Base-by-base conservation (phyloP, 257 asterid genomes). In the Perilla frutescens region DNA sequence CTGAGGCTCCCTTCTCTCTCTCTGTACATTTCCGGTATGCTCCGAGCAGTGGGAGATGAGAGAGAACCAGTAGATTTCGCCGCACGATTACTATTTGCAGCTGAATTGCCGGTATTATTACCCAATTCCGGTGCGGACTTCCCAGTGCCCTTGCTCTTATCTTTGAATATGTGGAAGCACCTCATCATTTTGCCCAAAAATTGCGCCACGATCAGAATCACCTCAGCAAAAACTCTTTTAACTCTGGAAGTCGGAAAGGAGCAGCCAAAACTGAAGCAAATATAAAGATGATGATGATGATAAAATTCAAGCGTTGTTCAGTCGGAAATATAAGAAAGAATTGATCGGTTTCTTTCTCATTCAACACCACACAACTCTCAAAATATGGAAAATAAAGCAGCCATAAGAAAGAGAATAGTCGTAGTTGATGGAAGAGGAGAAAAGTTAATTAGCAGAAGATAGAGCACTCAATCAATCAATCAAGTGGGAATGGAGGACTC, bases 11-110 rank as follows among this genome's bases (percentile, higher is more conserved):
- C 89, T 74, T 83, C 87, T 50, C 55, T 86, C 55, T 92, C 97
- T 79, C 55, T 81, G 73, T 86, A 92, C 92, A 92, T 81, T 72
- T 92, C 96, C 1, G 87, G 89, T 66, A 93, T 89, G 37, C 90
- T 79, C 67, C 84, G 76, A 63, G 31, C 71, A 14, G 70, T 26
- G 2, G 88, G 75, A 4, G 92, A 74, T 1, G 92, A 64, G 29
- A 76, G 63, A 4, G 98, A 90, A 32, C 96, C 98, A 0, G 96
- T 73, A 0, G 97, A 93, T 71, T 85, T 85, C 1, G 78, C 73
- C 44, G 62, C 89, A 5, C 91, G 88, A 14, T 48, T 47, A 45
- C n/a, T 47, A 2, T n/a, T 73, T 1, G 66, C 29, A n/a, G 68
- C 73, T 9, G 84, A 14, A 76, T 71, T 53, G 2, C 10, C 34